These are phyloP conservation scores for Macrocybe gigantea DNA, from an alignment of 768 basidiomycete genomes.

Conservation along the genomic window DNA sequence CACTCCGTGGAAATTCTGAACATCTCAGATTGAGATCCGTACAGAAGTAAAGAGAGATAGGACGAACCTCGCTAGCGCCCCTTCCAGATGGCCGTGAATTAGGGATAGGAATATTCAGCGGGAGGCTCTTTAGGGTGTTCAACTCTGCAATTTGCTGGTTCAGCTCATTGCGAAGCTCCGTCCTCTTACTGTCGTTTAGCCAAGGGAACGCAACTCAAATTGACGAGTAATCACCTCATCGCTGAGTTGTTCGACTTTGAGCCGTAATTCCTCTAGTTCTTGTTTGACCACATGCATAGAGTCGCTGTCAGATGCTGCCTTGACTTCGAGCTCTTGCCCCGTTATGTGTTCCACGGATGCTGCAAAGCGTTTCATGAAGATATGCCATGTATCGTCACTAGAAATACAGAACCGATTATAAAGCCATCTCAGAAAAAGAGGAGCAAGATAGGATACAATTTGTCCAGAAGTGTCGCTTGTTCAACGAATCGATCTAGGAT, in stretches of 20 bases:
- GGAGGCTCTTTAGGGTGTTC: slow-evolving; percentile 56
- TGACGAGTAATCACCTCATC: slow-evolving; percentile 47
- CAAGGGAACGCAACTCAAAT: background rate
- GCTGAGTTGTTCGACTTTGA: slow-evolving; percentile 55
- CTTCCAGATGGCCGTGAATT: slow-evolving; percentile 38
- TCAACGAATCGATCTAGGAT: slow-evolving; percentile 64
- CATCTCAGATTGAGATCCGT: slow-evolving; percentile 4
- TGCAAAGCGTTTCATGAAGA: slow-evolving; percentile 55
- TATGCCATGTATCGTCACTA: slow-evolving; percentile 63
- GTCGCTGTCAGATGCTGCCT: slow-evolving; percentile 28
- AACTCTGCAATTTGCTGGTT: slow-evolving; percentile 63
- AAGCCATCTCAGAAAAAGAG: background rate
- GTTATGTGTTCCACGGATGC: slow-evolving; percentile 62
- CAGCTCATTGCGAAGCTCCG: slow-evolving; percentile 45
- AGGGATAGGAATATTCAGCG: slow-evolving; percentile 26
- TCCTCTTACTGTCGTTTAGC: slow-evolving; percentile 30
- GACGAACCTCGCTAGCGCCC: slow-evolving; percentile 49
- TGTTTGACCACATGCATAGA: slow-evolving; percentile 42
- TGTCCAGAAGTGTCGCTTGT: slow-evolving; percentile 50
- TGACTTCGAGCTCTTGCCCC: slow-evolving; percentile 55
- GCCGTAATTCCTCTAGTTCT: slow-evolving; percentile 55
- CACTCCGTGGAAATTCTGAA: slow-evolving; percentile 61
- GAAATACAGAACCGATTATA: slow-evolving; percentile 5
- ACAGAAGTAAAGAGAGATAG: slow-evolving; percentile 4
- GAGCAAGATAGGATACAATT: slow-evolving; percentile 43